These are phyloP conservation scores for Globisporangium sylvaticum DNA, from an alignment of 352 stramenopile genomes.

Conservation along the genomic window DNA sequence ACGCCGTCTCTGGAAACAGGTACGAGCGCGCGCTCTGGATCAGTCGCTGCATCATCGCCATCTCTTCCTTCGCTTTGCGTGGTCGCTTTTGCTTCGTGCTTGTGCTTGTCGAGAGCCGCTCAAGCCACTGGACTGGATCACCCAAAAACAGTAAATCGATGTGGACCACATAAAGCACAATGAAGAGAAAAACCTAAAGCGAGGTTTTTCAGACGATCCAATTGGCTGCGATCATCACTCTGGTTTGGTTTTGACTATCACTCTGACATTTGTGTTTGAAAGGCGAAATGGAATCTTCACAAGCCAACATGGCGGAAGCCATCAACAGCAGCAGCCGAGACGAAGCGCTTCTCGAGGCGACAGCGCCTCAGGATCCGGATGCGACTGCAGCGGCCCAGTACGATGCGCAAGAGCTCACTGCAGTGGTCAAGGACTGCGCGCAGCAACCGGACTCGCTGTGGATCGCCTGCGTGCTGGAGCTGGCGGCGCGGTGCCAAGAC, in stretches of 20 bases:
- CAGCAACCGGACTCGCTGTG: slow-evolving; percentile 2
- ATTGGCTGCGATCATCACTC: background rate
- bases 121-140: slow-evolving; percentile 13
- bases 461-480: slow-evolving; percentile 11
- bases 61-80: background rate
- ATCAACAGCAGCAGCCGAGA: background rate
- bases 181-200: background rate
- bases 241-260: background rate
- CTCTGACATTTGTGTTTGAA: background rate
- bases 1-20: slow-evolving; percentile 47
- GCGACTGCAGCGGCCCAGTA: background rate
- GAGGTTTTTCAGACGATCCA: background rate
- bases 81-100: background rate
- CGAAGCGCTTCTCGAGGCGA: background rate
- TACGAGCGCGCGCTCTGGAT: slow-evolving; percentile 64
- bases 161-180: slow-evolving; percentile 1
- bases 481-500: slow-evolving; percentile 8
- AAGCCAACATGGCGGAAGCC: background rate
- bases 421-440: background rate
- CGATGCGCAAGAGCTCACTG: background rate
- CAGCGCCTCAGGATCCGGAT: background rate
- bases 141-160: background rate
- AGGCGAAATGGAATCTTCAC: background rate
- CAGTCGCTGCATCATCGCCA: slow-evolving; percentile 54
- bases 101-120: slow-evolving; percentile 1